Percentiles rank a stretch among this genome's conserved stretches.
Conservation (phyloP, 768 basidiomycete genomes). For the Postia placenta region DNA sequence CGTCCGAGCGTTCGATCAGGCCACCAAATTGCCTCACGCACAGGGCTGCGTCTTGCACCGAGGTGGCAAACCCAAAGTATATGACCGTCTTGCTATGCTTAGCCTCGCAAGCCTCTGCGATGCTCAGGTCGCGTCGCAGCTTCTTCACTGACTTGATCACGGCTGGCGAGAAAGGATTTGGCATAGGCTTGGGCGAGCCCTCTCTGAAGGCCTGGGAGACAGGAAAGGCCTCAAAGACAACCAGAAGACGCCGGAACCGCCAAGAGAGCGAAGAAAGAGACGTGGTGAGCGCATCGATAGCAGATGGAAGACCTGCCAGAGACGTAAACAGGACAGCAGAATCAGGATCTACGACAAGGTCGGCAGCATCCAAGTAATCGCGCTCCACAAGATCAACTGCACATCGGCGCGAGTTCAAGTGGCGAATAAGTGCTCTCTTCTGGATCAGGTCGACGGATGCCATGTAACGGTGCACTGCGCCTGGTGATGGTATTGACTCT, state of each 20-base stretch:
- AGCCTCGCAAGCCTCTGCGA: constrained; percentile 53
- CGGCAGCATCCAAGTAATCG: constrained; percentile 48
- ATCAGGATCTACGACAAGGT: constrained; percentile 63
- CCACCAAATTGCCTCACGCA: constrained; percentile 55
- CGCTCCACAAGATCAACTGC: constrained; percentile 61
- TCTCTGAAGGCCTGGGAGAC: constrained; percentile 31
- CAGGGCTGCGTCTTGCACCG: constrained; percentile 50
- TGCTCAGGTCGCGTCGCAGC: constrained; percentile 54
- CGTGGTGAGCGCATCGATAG: constrained; percentile 37
- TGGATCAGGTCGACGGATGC: constrained; percentile 65
- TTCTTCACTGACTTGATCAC: constrained; percentile 66
- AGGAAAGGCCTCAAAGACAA: constrained; percentile 57
- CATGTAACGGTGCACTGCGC: constrained; percentile 53
- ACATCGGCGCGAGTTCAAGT: constrained; percentile 39
- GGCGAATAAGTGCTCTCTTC: constrained; percentile 52
- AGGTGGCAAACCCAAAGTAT: constrained; percentile 57
- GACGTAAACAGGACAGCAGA: constrained; percentile 48
- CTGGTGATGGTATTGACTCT: constrained; percentile 30
- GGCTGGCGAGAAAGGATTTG: constrained; percentile 47
- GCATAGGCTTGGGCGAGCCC: constrained; percentile 6
- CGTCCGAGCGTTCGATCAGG: constrained; percentile 40
- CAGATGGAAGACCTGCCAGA: constrained; percentile 42
- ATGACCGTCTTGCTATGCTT: constrained; percentile 40
- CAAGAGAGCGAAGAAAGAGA: constrained; percentile 54
- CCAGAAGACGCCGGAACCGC: constrained; percentile 46